phyloP scores from a whole-genome alignment of 768 basidiomycete genomes.

The Suillus tomentosus region DNA sequence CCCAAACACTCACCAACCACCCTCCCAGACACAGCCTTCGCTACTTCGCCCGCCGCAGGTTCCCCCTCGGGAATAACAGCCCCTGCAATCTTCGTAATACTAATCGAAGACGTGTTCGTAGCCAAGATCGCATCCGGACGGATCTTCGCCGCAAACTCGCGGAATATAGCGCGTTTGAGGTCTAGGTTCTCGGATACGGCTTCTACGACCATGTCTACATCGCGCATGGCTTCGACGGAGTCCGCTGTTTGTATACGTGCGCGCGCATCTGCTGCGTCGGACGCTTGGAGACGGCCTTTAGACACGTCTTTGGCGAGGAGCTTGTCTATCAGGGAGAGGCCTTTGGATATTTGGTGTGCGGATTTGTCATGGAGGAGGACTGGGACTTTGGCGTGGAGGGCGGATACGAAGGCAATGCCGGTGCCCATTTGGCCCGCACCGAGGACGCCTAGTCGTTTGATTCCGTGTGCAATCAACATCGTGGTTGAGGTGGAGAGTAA shows the following conservation, averaged over 20 bases:
- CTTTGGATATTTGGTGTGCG: slow-evolving; percentile 68
- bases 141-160: slow-evolving; percentile 64
- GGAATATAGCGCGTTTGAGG: slow-evolving; percentile 80
- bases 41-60: slow-evolving; percentile 61
- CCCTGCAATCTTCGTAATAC: slow-evolving; percentile 91
- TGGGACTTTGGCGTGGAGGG: slow-evolving; percentile 81
- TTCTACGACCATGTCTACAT: slow-evolving; percentile 92
- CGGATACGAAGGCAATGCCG: slow-evolving; percentile 88
- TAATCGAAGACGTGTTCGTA: slow-evolving; percentile 92
- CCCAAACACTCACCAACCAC: slow-evolving; percentile 67
- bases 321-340: slow-evolving; percentile 73
- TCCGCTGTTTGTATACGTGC: slow-evolving; percentile 64
- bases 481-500: slow-evolving; percentile 4
- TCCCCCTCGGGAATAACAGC: slow-evolving; percentile 64
- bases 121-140: slow-evolving; percentile 81
- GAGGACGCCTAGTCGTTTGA: slow-evolving; percentile 74
- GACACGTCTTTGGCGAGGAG: slow-evolving; percentile 87
- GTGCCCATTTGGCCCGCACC: slow-evolving; percentile 91
- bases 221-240: slow-evolving; percentile 63
- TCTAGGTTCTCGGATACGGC: slow-evolving; percentile 85
- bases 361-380: slow-evolving; percentile 87
- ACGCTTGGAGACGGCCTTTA: slow-evolving; percentile 72
- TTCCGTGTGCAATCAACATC: slow-evolving; percentile 69
- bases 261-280: slow-evolving; percentile 73
- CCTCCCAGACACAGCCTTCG: slow-evolving; percentile 63